Conservation (phyloP, 1,139 yeast genomes). For the Yamadazyma triangularis region DNA sequence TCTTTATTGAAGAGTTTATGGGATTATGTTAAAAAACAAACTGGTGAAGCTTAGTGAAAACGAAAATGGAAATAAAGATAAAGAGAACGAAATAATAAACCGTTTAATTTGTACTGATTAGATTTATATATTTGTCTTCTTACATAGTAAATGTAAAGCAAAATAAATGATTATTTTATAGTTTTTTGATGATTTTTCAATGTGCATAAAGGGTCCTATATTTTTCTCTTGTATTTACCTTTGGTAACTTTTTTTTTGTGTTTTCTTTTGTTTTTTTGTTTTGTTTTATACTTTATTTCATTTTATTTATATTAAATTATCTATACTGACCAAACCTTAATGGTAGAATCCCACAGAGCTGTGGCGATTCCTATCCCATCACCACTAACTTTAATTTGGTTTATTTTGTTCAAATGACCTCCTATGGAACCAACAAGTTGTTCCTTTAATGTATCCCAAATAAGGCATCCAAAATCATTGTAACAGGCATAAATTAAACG, state of each 20-base stretch:
- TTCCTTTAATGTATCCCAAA: conserved; percentile 75
- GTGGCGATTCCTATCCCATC: conserved; percentile 75
- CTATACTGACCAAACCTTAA: conserved; percentile 51
- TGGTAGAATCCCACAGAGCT: conserved; percentile 67
- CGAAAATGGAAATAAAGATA: too few relatives aligned
- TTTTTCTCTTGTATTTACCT: too few relatives aligned
- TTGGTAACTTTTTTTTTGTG: too few relatives aligned
- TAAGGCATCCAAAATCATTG: conserved; percentile 67
- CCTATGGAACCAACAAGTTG: conserved; percentile 58
- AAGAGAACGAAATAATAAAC: too few relatives aligned
- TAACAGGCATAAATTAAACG: conserved; percentile 72
- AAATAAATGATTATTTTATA: too few relatives aligned
- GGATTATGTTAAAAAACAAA: conserved; percentile 83
- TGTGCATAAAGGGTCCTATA: too few relatives aligned
- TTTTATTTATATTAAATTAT: not conserved
- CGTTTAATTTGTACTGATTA: too few relatives aligned
- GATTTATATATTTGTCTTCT: too few relatives aligned
- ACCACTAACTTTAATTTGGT: conserved; percentile 62
- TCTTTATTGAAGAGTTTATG: conserved; percentile 85
- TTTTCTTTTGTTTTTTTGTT: too few relatives aligned
- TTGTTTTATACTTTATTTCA: too few relatives aligned
- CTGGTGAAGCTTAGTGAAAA: conserved; percentile 28
- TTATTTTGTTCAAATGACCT: conserved; percentile 53
- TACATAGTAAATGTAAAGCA: too few relatives aligned
- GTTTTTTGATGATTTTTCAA: too few relatives aligned